Percentiles rank a stretch among this genome's conserved stretches.
These are phyloP conservation scores for Peronospora belbahrii DNA, from an alignment of 352 stramenopile species.

Conservation along the genomic window DNA sequence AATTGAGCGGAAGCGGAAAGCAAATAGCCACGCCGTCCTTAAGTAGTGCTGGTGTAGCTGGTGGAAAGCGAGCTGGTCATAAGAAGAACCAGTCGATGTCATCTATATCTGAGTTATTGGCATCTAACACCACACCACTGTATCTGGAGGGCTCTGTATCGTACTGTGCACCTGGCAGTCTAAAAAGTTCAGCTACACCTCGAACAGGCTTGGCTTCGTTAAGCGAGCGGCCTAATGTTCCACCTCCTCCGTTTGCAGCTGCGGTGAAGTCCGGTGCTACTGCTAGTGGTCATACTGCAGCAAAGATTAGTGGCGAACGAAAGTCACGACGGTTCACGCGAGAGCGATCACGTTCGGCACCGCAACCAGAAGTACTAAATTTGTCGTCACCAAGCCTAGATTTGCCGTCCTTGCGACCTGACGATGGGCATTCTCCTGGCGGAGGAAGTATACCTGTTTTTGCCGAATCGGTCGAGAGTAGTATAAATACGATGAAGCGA, in stretches of 20 bases:
- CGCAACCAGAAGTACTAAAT: slow-evolving; percentile 29
- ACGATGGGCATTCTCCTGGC: slow-evolving; percentile 8
- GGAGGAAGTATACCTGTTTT: slow-evolving; percentile 17
- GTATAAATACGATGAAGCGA: slow-evolving; percentile 20
- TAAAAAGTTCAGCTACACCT: slow-evolving; percentile 52
- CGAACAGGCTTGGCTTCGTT: slow-evolving; percentile 66
- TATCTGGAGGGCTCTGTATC: slow-evolving; percentile 51
- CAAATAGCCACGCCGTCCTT: slow-evolving; percentile 29
- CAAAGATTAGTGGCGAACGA: slow-evolving; percentile 24
- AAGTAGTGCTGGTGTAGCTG: slow-evolving; percentile 16
- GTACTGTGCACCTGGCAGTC: slow-evolving; percentile 24
- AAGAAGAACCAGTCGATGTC: slow-evolving; percentile 89
- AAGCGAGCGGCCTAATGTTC: slow-evolving; percentile 40
- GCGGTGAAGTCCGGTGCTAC: slow-evolving; percentile 11
- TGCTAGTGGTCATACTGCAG: background rate
- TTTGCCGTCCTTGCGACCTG: slow-evolving; percentile 10
- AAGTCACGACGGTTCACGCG: slow-evolving; percentile 29
- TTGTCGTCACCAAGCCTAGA: slow-evolving; percentile 9
- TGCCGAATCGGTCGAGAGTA: slow-evolving; percentile 14
- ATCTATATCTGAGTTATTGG: slow-evolving; percentile 76
- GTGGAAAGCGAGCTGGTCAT: slow-evolving; percentile 59
- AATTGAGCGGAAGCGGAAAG: slow-evolving; percentile 27
- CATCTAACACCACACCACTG: slow-evolving; percentile 40
- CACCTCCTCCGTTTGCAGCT: slow-evolving; percentile 8
- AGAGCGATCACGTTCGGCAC: slow-evolving; percentile 51